Percentiles rank a stretch among this genome's conserved stretches.
phyloP scores from a whole-genome alignment of 2,329 filamentous ascomycete genomes.

The Aciculosporium take region DNA sequence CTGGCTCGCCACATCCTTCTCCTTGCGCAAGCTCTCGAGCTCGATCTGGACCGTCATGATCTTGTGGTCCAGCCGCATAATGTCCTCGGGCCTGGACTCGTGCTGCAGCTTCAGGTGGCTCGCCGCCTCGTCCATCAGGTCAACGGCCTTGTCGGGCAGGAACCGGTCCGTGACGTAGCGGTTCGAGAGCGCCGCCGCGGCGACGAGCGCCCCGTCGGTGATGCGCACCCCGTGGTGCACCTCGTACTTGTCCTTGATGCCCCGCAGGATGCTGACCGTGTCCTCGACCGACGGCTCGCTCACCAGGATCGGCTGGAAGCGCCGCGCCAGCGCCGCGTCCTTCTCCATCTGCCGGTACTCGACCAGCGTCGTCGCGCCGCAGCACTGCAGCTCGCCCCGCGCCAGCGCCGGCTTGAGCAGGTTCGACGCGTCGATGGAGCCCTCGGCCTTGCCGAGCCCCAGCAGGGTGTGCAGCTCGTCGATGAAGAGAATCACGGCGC shows the following conservation, averaged over 20 bases:
- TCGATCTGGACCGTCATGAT: conserved; percentile 98
- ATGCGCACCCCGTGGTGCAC: conserved; percentile 94
- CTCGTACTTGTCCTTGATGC: conserved; percentile 96
- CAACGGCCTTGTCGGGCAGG: conserved; percentile 92
- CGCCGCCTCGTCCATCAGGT: conserved; percentile 89
- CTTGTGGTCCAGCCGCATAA: conserved; percentile 80
- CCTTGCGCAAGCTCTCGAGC: conserved; percentile 83
- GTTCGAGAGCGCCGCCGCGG: conserved; percentile 83
- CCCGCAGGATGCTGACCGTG: conserved; percentile 86
- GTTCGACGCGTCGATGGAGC: conserved; percentile 92
- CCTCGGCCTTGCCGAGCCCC: conserved; percentile 86
- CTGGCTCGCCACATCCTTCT: conserved; percentile 77
- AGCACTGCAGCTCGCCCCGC: conserved; percentile 85
- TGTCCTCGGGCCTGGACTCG: conserved; percentile 91
- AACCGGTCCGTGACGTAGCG: conserved; percentile 95
- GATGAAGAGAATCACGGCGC: conserved; percentile 84
- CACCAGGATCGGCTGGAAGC: conserved; percentile 92
- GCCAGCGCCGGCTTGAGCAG: conserved; percentile 87
- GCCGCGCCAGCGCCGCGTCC: conserved; percentile 78
- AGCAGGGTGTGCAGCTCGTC: conserved; percentile 88
- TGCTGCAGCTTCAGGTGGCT: conserved; percentile 83
- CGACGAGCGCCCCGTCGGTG: conserved; percentile 80
- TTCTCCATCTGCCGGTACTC: conserved; percentile 94
- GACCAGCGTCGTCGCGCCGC: conserved; percentile 81
- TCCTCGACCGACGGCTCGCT: conserved; percentile 82